Conservation (phyloP, 345 rosid species). For the Erodium maritimum region DNA sequence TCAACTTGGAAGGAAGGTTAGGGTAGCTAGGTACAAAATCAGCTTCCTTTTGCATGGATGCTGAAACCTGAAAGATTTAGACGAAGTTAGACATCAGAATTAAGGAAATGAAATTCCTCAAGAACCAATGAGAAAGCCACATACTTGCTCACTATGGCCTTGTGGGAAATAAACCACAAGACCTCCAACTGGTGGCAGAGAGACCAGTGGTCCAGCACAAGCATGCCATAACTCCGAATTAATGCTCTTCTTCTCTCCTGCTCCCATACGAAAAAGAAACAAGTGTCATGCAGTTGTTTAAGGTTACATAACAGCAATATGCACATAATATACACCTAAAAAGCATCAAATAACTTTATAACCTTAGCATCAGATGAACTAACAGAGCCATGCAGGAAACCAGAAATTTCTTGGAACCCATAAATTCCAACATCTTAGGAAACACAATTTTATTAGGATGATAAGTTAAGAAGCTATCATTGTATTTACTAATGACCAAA, state of each 20-base stretch:
- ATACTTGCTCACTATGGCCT: slow-evolving; percentile 94
- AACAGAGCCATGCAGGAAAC: neutral
- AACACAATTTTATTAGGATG: neutral
- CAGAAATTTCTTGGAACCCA: neutral
- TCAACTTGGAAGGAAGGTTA: slow-evolving; percentile 60
- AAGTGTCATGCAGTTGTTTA: too few relatives aligned
- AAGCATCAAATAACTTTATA: neutral
- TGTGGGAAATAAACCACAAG: slow-evolving; percentile 95
- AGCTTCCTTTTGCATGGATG: slow-evolving; percentile 65
- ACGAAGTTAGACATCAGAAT: slow-evolving; percentile 9
- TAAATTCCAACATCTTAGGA: neutral
- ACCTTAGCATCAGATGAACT: neutral
- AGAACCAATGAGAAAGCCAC: slow-evolving; percentile 14
- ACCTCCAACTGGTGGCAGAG: slow-evolving; percentile 87
- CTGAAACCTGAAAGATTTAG: slow-evolving; percentile 47
- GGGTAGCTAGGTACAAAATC: slow-evolving; percentile 61
- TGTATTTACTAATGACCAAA: neutral
- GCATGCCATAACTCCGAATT: slow-evolving; percentile 98
- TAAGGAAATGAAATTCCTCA: slow-evolving; percentile 2
- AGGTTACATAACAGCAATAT: too few relatives aligned
- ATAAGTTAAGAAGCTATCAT: neutral
- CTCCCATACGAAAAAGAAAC: slow-evolving; percentile 9
- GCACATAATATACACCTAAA: neutral
- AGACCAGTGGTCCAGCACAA: slow-evolving; percentile 92
- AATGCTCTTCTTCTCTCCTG: slow-evolving; percentile 76